Evolutionary conservation across 176 grass and related monocot genomes (phyloP).

Genomic region (Tuctoria greenei): DNA sequence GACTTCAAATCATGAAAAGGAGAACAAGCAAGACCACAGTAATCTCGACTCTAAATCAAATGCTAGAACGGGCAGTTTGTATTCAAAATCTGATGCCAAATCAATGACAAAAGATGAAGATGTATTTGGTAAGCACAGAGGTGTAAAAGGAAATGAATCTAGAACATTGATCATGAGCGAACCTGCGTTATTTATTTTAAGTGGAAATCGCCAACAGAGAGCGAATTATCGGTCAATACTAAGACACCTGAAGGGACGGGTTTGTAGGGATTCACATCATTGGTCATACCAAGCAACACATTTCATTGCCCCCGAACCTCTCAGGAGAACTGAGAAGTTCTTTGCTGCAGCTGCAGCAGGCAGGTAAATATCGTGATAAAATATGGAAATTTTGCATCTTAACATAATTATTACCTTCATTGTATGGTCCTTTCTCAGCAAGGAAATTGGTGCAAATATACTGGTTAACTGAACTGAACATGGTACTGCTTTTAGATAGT

Average conservation of each 20-base stretch:
- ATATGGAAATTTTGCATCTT: not conserved
- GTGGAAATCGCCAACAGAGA: constrained; percentile 62
- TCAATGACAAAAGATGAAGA: constrained; percentile 19
- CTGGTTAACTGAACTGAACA: not conserved
- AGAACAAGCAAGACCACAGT: constrained; percentile 47
- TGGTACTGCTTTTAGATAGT: not conserved
- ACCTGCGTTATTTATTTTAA: constrained; percentile 73
- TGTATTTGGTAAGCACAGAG: constrained; percentile 7
- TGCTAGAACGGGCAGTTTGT: constrained; percentile 6
- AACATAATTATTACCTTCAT: not conserved
- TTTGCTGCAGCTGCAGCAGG: constrained; percentile 85
- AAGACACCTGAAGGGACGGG: constrained; percentile 53
- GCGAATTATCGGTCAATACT: constrained; percentile 60
- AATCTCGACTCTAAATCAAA: constrained; percentile 36
- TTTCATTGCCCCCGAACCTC: constrained; percentile 62
- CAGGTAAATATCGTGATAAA: constrained; percentile 43
- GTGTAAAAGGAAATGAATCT: constrained; percentile 28
- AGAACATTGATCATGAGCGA: constrained; percentile 19
- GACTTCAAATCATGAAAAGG: constrained; percentile 57
- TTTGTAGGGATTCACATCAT: constrained; percentile 86
- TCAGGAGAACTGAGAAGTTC: constrained; percentile 90
- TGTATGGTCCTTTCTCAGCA: not conserved
- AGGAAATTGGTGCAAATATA: not conserved
- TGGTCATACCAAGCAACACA: constrained; percentile 92
- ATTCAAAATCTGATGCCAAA: constrained; percentile 26